Percentiles rank a stretch among this genome's conserved stretches.
phyloP scores from a whole-genome alignment of 768 basidiomycete genomes.

The Amyloporia xantha region DNA sequence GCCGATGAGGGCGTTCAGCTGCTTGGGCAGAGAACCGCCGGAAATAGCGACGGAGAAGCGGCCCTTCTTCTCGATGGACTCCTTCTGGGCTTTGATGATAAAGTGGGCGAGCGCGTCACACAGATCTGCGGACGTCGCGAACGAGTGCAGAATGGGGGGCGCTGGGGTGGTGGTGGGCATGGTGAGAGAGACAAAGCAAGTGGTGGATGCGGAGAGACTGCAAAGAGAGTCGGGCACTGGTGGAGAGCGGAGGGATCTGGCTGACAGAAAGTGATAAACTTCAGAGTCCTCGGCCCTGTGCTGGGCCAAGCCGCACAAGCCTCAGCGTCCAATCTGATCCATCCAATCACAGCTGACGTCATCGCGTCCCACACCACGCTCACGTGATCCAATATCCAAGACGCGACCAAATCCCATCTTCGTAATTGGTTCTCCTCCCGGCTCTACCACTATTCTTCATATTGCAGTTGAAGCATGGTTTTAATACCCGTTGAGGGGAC shows the following conservation, averaged over 20 bases:
- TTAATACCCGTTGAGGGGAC: no score
- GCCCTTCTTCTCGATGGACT: constrained; percentile 83
- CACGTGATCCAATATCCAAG: neutral
- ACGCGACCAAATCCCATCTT: neutral
- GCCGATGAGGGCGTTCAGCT: constrained; percentile 65
- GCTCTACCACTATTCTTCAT: no score
- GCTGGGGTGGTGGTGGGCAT: constrained; percentile 35
- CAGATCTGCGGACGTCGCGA: constrained; percentile 50
- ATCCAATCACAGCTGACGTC: constrained; percentile 3
- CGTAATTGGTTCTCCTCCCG: no score
- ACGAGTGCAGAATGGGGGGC: constrained; percentile 67
- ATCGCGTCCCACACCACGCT: neutral
- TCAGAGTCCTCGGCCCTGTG: no score
- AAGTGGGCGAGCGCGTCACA: constrained; percentile 68
- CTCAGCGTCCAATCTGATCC: neutral
- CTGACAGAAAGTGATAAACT: no score
- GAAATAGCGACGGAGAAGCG: constrained; percentile 91
- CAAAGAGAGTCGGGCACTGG: neutral
- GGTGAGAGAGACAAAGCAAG: neutral
- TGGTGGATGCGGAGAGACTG: neutral
- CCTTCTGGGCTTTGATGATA: constrained; percentile 80
- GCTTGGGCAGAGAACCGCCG: constrained; percentile 84
- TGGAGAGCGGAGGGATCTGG: neutral
- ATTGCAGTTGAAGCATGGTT: no score
- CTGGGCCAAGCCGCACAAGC: no score